Percentiles rank a stretch among this genome's conserved stretches.
Evolutionary conservation across 2,329 filamentous ascomycete species (phyloP).

Genomic region (Hypoxylon sp.): DNA sequence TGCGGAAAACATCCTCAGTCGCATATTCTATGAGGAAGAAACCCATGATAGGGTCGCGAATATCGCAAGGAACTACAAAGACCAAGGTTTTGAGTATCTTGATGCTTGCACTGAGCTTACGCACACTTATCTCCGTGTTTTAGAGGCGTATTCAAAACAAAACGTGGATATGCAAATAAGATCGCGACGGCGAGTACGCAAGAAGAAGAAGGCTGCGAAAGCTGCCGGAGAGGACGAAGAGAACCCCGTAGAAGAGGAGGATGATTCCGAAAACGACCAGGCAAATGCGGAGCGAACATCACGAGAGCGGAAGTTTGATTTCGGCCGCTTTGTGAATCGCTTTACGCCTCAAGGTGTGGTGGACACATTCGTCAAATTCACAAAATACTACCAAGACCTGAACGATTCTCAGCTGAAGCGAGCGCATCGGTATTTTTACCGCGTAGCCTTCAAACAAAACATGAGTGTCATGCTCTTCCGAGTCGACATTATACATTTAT

Average conservation of each 20-base stretch:
- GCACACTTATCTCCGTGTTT: constrained; percentile 90
- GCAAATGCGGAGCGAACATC: constrained; percentile 77
- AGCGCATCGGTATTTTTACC: constrained; percentile 93
- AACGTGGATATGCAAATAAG: constrained; percentile 95
- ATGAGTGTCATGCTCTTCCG: constrained; percentile 90
- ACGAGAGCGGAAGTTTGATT: constrained; percentile 94
- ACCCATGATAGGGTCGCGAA: constrained; percentile 90
- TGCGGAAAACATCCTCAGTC: constrained; percentile 94
- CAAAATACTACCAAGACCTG: constrained; percentile 85
- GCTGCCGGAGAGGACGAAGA: constrained; percentile 60
- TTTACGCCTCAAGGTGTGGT: constrained; percentile 89
- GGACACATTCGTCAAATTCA: constrained; percentile 88
- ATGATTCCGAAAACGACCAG: constrained; percentile 80
- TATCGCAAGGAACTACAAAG: constrained; percentile 88
- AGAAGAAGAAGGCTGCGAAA: constrained; percentile 77
- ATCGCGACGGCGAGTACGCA: constrained; percentile 79
- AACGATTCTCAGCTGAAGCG: constrained; percentile 86
- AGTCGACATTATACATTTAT: constrained; percentile 88
- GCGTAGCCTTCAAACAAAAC: constrained; percentile 94
- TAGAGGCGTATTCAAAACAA: constrained; percentile 94
- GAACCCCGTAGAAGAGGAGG: constrained; percentile 71
- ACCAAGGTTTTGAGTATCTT: constrained; percentile 93
- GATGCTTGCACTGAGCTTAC: constrained; percentile 92
- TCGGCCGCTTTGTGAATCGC: constrained; percentile 82
- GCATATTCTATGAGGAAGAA: constrained; percentile 98